phyloP scores from a whole-genome alignment of 805 yeast species.

The Lipomyces lipofer region DNA sequence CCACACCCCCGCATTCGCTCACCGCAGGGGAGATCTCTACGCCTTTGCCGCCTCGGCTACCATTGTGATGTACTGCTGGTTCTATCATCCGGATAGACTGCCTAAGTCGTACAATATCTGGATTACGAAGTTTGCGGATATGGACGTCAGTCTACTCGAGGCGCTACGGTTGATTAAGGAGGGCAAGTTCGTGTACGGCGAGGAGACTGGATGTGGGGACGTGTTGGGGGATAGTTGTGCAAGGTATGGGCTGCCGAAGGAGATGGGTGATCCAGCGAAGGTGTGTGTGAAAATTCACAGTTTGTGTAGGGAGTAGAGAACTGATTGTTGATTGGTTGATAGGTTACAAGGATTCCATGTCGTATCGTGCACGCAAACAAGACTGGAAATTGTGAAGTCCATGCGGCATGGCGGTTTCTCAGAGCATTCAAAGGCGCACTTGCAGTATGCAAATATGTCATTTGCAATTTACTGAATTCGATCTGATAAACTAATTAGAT shows the following conservation, averaged over 20 bases:
- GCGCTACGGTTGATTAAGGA: conserved; percentile 41
- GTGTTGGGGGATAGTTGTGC: conserved; percentile 41
- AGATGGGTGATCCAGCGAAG: conserved; percentile 38
- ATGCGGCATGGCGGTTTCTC: conserved; percentile 49
- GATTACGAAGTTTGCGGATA: conserved; percentile 53
- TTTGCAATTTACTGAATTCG: background rate
- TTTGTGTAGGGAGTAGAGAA: background rate
- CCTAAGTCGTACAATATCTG: conserved; percentile 50
- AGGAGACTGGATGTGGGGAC: conserved; percentile 37
- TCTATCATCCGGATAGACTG: conserved; percentile 42
- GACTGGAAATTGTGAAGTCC: conserved; percentile 47
- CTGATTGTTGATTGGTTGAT: conserved; percentile 37
- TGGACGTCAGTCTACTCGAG: conserved; percentile 46
- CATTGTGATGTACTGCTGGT: conserved; percentile 40
- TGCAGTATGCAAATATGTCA: no score
- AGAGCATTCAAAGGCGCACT: conserved; percentile 48
- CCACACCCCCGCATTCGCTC: background rate
- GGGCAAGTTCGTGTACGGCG: conserved; percentile 44
- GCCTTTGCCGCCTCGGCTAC: conserved; percentile 26
- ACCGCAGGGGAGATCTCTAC: conserved; percentile 7
- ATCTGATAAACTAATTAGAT: no score
- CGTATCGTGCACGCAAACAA: conserved; percentile 45
- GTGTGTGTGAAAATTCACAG: no score
- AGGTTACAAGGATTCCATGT: no score
- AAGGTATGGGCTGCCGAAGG: conserved; percentile 42